Evolutionary conservation across 2,329 filamentous ascomycete species (phyloP), one percentile per base, ranked within the genome.

Genomic region (Fusarium irregulare): DNA sequence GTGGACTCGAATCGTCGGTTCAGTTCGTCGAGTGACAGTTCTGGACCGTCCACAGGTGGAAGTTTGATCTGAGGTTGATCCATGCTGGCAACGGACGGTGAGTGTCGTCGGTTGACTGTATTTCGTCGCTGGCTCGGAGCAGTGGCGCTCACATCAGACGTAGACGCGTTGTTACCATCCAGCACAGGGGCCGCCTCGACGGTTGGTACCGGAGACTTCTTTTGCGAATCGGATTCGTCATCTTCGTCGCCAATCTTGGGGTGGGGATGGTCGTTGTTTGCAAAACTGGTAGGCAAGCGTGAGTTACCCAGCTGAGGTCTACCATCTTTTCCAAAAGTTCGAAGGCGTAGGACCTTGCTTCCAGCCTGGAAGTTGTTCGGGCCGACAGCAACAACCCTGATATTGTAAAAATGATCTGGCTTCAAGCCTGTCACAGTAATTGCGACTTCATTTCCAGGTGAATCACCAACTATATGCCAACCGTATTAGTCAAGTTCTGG

Each of bases 291-390:
- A 3, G 88, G 86, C 18, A 89, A 75, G 28, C 87, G 84, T 3
- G 85, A 83, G 71, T 86, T 85, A 46, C 86, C 87, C 18, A 90
- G 81, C 41, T 86, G 83, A n/a, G 89, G 89, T 30, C 86, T 86
- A 57, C 88, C 89, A 79, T 91, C 89, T 72, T 83, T 85, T 76
- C 83, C 87, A 78, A 87, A 90, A 48, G 96, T 98, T 73, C 92
- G 89, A 57, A 99, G 85, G 57, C 96, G 92, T 69, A 98, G 90
- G 40, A 97, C 89, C 7, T 89, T 87, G 78, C 96, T 98, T 40
- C 93, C 92, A 1, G 94, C 93, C 77, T 97, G 93, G 75, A 98
- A 98, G 79, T 96, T 97, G 73, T 94, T 93, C 30, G 91, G 89
- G 50, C 95, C 97, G 56, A 98, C 92, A 41, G 95, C 93, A 72